phyloP scores from a whole-genome alignment of 2,329 filamentous ascomycete genomes.

The Tolypocladium tropicale region DNA sequence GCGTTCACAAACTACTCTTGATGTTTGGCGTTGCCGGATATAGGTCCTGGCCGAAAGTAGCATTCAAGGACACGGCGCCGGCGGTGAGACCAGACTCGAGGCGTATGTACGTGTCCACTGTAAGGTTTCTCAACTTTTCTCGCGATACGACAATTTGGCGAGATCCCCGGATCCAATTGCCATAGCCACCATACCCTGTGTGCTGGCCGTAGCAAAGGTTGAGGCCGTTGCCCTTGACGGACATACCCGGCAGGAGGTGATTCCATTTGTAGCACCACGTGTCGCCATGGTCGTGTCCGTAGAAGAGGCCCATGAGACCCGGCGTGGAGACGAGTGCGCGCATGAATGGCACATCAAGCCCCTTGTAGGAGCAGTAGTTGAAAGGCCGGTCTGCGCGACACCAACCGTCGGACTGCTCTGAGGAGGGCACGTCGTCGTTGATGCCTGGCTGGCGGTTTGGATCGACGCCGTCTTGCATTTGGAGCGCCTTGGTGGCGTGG shows the following conservation, averaged over 20 bases:
- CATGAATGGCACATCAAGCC: constrained; percentile 53
- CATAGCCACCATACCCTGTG: constrained; percentile 61
- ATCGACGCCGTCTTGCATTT: constrained; percentile 22
- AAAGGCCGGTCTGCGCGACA: constrained; percentile 19
- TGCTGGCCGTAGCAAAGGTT: constrained; percentile 52
- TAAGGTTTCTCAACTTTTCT: constrained; percentile 22
- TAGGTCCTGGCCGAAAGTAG: neutral
- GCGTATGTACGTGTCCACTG: constrained; percentile 49
- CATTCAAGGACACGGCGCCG: constrained; percentile 43
- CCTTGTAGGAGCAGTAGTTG: constrained; percentile 29
- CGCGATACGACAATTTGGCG: constrained; percentile 42
- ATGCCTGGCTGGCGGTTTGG: constrained; percentile 30
- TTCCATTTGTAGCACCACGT: constrained; percentile 47
- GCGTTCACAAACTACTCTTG: neutral
- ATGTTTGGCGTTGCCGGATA: neutral
- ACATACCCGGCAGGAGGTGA: constrained; percentile 21
- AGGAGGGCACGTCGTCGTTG: constrained; percentile 31
- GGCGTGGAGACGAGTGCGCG: constrained; percentile 42
- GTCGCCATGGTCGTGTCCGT: constrained; percentile 56
- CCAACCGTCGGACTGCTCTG: constrained; percentile 33
- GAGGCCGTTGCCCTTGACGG: constrained; percentile 29
- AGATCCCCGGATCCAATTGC: constrained; percentile 50
- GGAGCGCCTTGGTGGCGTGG: constrained; percentile 28
- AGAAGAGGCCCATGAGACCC: constrained; percentile 48
- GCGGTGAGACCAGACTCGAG: constrained; percentile 44